phyloP scores from a whole-genome alignment of 2,329 filamentous ascomycete species.

The Venturiaceae sp. region DNA sequence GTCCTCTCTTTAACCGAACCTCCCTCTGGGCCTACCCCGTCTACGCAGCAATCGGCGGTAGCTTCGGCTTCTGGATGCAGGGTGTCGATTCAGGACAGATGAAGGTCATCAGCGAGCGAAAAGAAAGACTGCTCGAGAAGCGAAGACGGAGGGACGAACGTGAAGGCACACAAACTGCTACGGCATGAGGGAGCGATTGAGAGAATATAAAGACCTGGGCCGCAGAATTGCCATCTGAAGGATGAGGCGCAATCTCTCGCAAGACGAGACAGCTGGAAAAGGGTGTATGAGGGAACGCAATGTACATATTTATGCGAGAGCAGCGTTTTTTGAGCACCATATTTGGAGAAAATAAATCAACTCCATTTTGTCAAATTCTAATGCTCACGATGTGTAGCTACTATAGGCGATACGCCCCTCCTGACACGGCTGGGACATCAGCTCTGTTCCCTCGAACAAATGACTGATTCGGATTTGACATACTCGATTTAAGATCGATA shows the following conservation, averaged over 20 bases:
- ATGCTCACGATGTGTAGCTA: no score
- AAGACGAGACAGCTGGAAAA: not conserved
- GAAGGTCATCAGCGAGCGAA: slow-evolving; percentile 66
- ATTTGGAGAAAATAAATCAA: not conserved
- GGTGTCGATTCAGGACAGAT: slow-evolving; percentile 79
- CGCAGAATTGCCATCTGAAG: not conserved
- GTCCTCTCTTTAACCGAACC: slow-evolving; percentile 77
- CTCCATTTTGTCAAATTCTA: no score
- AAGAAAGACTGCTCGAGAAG: slow-evolving; percentile 79
- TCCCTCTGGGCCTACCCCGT: slow-evolving; percentile 87
- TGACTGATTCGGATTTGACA: no score
- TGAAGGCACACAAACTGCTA: not conserved
- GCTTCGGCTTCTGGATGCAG: slow-evolving; percentile 95
- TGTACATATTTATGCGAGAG: not conserved
- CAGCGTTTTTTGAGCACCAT: not conserved
- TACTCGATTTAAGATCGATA: no score
- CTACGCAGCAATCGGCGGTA: slow-evolving; percentile 75
- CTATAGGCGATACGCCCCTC: no score
- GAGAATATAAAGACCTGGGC: not conserved
- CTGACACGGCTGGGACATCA: no score
- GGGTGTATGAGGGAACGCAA: not conserved
- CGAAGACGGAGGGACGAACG: slow-evolving; percentile 46
- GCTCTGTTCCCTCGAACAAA: no score
- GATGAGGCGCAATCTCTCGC: not conserved
- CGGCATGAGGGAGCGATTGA: not conserved